A percentile compares a stretch with the other conserved stretches of the same genome.
These are phyloP conservation scores for Phylloporus sp. DNA, from an alignment of 768 basidiomycete genomes.

Conservation along the genomic window DNA sequence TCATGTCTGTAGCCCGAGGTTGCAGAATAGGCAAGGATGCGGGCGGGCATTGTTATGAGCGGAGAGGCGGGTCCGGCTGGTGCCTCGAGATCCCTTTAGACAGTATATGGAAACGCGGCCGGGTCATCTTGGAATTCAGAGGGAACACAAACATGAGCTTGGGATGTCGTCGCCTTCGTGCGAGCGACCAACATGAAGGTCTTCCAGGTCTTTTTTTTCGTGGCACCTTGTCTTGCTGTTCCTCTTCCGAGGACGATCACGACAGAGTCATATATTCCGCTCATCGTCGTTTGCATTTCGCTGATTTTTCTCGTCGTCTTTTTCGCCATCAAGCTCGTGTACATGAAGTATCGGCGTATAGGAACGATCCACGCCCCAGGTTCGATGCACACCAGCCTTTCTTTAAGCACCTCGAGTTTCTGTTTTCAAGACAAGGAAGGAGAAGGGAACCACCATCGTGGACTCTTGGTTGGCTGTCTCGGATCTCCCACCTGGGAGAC, in stretches of 20 bases:
- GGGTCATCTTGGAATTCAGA: conserved; percentile 16
- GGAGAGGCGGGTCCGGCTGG: neutral
- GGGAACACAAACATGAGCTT: conserved; percentile 10
- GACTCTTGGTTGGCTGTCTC: conserved; percentile 26
- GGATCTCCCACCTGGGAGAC: conserved; percentile 33
- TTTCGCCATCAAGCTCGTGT: conserved; percentile 22
- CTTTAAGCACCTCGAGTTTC: neutral
- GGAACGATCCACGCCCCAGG: conserved; percentile 20
- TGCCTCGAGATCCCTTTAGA: neutral
- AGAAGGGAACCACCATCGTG: conserved; percentile 1
- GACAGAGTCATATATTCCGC: conserved; percentile 5
- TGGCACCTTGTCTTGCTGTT: conserved; percentile 7
- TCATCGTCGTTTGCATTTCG: conserved; percentile 11
- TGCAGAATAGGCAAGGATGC: conserved; percentile 56
- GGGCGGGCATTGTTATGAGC: conserved; percentile 22
- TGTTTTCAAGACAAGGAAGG: conserved; percentile 5
- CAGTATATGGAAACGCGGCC: neutral
- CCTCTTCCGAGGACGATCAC: conserved; percentile 8
- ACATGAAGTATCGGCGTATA: conserved; percentile 28
- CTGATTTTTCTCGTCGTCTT: conserved; percentile 17
- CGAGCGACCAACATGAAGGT: conserved; percentile 3
- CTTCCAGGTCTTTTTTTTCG: neutral
- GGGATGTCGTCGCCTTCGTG: neutral
- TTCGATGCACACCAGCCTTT: neutral
- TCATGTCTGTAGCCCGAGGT: conserved; percentile 66